Base-by-base conservation (phyloP, 2,329 filamentous ascomycete genomes). In the Bipolaris victoriae region DNA sequence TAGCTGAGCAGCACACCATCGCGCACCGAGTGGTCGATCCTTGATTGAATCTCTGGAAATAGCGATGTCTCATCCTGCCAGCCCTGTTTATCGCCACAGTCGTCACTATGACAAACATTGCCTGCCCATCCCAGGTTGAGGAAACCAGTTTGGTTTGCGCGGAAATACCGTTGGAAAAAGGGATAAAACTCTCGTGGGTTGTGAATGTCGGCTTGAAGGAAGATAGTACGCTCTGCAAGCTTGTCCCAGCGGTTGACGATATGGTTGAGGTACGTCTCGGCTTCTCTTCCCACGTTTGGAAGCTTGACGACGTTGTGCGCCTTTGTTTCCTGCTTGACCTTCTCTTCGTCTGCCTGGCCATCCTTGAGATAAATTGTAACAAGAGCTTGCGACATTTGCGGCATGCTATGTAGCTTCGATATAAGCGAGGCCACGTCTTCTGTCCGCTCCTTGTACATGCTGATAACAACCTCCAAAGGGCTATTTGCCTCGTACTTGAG, bases 221-320 rank as follows among this genome's bases (percentile, higher is more conserved):
- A 83, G 24, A 83, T 58, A 0, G 79, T 82, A 48, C 83, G 80
- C 11, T 55, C 69, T 10, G 80, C 77, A 3, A 83, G 74, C 20
- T 63, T 63, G 36, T 81, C 76, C 77, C 78, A 83, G 40, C 70
- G 56, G 13, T 61, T 66, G 3, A 80, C 55, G 33, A 83, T 81
- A 60, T 83, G 81, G 57, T 77, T 67, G 3, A 83, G 75, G 65
- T 79, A 82, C 3, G 80, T 79, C 7, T 78, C 79, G 16, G 77
- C 74, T 62, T 81, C 77, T 35, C 81, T 74, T 20, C 81, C 81
- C 31, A 75, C 58, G 51, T 83, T 83, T 5, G 66, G 67, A 2
- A 73, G 55, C 9, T 59, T 52, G 11, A 63, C 64, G 10, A 76
- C 67, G 5, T 66, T 50, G 33, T 63, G 55, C n/a, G 73, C 72